These are phyloP conservation scores for Claviceps pazoutovae DNA, from an alignment of 2,329 filamentous ascomycete species.

Conservation along the genomic window DNA sequence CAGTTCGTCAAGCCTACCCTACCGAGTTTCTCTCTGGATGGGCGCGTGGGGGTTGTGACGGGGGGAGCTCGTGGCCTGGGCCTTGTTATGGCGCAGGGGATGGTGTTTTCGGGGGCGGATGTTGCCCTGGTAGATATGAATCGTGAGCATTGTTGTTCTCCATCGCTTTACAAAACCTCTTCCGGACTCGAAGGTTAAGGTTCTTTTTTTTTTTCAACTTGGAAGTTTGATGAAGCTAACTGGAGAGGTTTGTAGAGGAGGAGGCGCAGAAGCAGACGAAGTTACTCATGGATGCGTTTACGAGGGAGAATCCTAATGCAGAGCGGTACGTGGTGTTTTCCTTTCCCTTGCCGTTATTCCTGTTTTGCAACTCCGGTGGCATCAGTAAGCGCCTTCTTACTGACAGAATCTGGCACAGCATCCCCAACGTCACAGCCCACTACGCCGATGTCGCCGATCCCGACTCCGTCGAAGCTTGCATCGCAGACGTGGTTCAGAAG, in stretches of 20 bases:
- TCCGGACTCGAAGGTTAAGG: too few species aligned
- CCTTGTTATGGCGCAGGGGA: slow-evolving; percentile 82
- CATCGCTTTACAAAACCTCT: too few species aligned
- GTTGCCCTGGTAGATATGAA: slow-evolving; percentile 91
- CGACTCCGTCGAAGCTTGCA: slow-evolving; percentile 59
- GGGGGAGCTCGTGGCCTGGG: slow-evolving; percentile 82
- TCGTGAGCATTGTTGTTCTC: slow-evolving; percentile 31
- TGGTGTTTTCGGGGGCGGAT: slow-evolving; percentile 77
- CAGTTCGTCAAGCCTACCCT: slow-evolving; percentile 76
- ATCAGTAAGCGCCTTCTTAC: not conserved
- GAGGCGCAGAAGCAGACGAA: slow-evolving; percentile 68
- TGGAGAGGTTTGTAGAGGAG: slow-evolving; percentile 41
- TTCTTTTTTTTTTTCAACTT: not conserved
- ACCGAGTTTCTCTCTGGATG: slow-evolving; percentile 74
- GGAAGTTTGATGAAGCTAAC: too few species aligned
- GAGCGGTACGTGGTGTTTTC: slow-evolving; percentile 35
- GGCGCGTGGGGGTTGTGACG: slow-evolving; percentile 71
- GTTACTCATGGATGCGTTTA: slow-evolving; percentile 61
- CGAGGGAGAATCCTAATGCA: slow-evolving; percentile 63
- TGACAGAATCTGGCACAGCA: slow-evolving; percentile 15
- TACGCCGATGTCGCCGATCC: slow-evolving; percentile 76
- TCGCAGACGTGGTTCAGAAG: slow-evolving; percentile 40
- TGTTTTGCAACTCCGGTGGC: not conserved
- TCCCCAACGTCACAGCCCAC: slow-evolving; percentile 79
- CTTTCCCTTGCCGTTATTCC: not conserved